These are phyloP conservation scores for Pholiota conissans DNA, from an alignment of 768 basidiomycete genomes.

Conservation along the genomic window DNA sequence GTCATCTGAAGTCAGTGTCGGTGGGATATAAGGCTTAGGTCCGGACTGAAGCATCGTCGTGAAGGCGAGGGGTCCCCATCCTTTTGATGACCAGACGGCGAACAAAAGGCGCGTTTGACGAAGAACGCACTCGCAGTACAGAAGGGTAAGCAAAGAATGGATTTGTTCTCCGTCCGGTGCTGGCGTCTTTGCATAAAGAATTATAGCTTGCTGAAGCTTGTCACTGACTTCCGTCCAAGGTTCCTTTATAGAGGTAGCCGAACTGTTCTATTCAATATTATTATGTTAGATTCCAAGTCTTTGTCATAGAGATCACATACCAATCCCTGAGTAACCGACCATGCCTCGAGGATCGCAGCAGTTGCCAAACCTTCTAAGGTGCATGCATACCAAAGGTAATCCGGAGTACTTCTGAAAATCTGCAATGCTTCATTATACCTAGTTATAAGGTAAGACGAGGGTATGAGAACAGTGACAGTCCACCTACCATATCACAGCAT, in stretches of 20 bases:
- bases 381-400: conserved; percentile 87
- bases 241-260: conserved; percentile 52
- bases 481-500: conserved; percentile 77
- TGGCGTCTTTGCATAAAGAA: conserved; percentile 62
- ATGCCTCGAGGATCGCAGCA: conserved; percentile 77
- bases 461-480: conserved; percentile 2
- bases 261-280: conserved; percentile 49
- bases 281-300: not conserved
- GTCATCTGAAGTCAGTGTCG: conserved; percentile 49
- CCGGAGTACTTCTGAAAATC: conserved; percentile 72
- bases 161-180: conserved; percentile 56
- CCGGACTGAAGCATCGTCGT: conserved; percentile 72
- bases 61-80: conserved; percentile 81
- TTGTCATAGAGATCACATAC: conserved; percentile 41
- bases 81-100: conserved; percentile 82
- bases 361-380: conserved; percentile 86
- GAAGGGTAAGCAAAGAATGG: conserved; percentile 61
- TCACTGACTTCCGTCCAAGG: conserved; percentile 79
- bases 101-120: conserved; percentile 76
- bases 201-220: conserved; percentile 65
- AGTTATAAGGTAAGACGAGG: conserved; percentile 14
- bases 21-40: conserved; percentile 58
- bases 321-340: conserved; percentile 72
- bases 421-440: conserved; percentile 88
- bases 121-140: conserved; percentile 68